A percentile compares a stretch with the other conserved stretches of the same genome.
These are phyloP conservation scores for Lavandula angustifolia DNA, from an alignment of 257 asterid genomes.

Conservation along the genomic window DNA sequence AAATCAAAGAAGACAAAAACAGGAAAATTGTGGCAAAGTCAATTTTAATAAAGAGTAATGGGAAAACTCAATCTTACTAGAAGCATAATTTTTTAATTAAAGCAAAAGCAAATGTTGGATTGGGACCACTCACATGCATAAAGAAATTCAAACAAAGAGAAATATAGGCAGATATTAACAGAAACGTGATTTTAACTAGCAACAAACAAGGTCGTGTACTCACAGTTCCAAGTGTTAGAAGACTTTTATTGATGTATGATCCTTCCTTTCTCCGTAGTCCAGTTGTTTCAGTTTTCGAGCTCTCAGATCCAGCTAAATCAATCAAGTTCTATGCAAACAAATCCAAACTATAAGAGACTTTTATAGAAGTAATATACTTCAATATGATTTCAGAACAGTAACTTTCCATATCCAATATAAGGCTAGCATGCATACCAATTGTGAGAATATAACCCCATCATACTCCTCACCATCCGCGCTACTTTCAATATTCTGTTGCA, in stretches of 20 bases:
- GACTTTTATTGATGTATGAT: constrained; percentile 95
- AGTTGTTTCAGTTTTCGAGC: constrained; percentile 97
- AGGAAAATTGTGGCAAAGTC: constrained; percentile 11
- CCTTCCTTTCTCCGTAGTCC: constrained; percentile 98
- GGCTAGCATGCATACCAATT: constrained; percentile 62
- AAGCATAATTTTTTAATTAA: neutral
- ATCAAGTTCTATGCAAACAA: constrained; percentile 69
- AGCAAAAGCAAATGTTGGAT: constrained; percentile 14
- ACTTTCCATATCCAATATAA: constrained; percentile 20
- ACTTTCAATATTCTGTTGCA: constrained; percentile 91
- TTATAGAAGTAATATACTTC: constrained; percentile 8
- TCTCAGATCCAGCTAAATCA: constrained; percentile 97
- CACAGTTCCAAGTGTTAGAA: constrained; percentile 97
- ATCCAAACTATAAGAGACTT: constrained; percentile 14
- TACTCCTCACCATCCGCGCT: constrained; percentile 94
- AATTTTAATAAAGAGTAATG: neutral
- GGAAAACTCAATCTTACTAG: neutral
- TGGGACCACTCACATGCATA: neutral
- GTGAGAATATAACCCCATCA: constrained; percentile 95
- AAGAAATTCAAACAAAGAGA: constrained; percentile 14
- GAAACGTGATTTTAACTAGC: neutral
- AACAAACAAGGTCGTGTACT: constrained; percentile 36
- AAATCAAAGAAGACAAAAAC: constrained; percentile 27
- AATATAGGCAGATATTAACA: neutral
- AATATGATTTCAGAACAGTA: constrained; percentile 9